These are phyloP conservation scores for Citrus sp. DNA, from an alignment of 345 rosid species.

Conservation along the genomic window DNA sequence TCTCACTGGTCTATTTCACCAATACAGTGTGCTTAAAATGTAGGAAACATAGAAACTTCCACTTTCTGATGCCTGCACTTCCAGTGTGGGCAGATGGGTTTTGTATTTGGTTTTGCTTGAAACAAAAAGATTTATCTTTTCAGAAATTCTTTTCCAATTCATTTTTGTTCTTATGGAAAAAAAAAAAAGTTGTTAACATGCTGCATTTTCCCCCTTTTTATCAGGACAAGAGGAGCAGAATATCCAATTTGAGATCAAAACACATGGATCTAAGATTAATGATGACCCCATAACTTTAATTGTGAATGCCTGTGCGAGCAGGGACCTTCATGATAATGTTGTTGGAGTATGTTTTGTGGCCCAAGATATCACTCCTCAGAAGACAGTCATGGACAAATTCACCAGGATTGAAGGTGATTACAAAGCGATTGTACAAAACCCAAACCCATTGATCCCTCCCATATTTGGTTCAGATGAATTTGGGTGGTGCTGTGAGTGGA, in stretches of 20 bases:
- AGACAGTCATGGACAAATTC: conserved; percentile 91
- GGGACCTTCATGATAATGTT: conserved; percentile 74
- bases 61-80: background rate
- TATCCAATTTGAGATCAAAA: conserved; percentile 82
- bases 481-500: conserved; percentile 99
- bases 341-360: conserved; percentile 96
- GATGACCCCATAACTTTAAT: conserved; percentile 76
- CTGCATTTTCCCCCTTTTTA: conserved; percentile 11
- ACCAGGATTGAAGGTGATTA: conserved; percentile 97
- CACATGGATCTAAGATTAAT: conserved; percentile 54
- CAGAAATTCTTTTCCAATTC: background rate
- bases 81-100: background rate
- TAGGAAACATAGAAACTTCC: background rate
- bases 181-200: background rate
- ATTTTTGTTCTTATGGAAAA: background rate
- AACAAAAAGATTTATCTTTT: background rate
- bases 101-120: background rate
- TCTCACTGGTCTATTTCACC: background rate
- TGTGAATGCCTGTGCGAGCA: conserved; percentile 90
- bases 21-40: background rate
- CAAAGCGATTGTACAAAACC: conserved; percentile 87
- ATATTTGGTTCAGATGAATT: conserved; percentile 87
- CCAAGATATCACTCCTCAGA: conserved; percentile 94
- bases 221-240: conserved; percentile 90
- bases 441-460: conserved; percentile 91